Conservation (phyloP, 176 grass and related monocot genomes). For the Hyparrhenia diplandra region DNA sequence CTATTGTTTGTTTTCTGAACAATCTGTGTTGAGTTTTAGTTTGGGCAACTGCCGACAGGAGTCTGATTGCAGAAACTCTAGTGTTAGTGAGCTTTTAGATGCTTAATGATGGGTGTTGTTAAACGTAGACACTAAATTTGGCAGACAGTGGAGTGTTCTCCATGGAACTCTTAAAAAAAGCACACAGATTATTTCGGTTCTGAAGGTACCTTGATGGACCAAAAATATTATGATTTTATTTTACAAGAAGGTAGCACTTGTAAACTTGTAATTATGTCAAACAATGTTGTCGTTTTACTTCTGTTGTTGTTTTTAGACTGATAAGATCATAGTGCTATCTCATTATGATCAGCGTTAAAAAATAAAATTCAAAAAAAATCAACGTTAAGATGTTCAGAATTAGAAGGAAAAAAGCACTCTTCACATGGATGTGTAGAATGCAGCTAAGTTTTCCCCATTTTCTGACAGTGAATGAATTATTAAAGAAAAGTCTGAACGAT, state of each 20-base stretch:
- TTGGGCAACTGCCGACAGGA: neutral
- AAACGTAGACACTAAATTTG: neutral
- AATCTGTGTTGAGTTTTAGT: neutral
- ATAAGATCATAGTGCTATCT: neutral
- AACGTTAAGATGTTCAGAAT: slow-evolving; percentile 4
- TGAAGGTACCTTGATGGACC: neutral
- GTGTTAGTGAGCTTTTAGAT: no score
- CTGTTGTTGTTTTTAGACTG: neutral
- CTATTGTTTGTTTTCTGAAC: neutral
- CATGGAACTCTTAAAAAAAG: neutral
- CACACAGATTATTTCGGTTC: neutral
- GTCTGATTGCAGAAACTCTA: neutral
- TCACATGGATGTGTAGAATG: neutral
- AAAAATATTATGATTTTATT: neutral
- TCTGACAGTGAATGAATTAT: neutral
- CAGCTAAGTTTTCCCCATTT: neutral
- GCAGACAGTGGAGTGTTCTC: neutral
- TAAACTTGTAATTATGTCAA: neutral
- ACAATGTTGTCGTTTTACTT: neutral
- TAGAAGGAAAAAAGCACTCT: neutral
- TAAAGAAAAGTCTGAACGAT: neutral
- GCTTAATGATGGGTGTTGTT: neutral
- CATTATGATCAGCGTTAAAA: neutral
- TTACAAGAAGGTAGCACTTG: neutral
- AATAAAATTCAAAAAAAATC: neutral